phyloP scores from a whole-genome alignment of 1,284 basidiomycete species.

The Sparassis latifolia region DNA sequence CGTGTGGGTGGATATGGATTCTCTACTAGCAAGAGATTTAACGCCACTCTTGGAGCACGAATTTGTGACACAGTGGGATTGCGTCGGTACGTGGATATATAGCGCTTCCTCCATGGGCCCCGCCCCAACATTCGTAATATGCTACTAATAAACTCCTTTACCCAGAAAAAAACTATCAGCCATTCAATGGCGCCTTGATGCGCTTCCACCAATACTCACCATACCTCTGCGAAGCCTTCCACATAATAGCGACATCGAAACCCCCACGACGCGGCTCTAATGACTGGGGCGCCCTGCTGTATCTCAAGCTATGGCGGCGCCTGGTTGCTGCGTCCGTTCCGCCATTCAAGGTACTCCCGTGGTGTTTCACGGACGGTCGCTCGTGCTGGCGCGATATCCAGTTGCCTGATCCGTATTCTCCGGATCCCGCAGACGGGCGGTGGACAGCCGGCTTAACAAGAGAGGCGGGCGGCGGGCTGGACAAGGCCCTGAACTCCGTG shows the following conservation, averaged over 20 bases:
- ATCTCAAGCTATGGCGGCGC: conserved; percentile 81
- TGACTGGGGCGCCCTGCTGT: conserved; percentile 89
- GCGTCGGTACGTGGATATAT: conserved; percentile 58
- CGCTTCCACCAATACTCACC: conserved; percentile 84
- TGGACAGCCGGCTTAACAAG: conserved; percentile 50
- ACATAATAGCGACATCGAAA: conserved; percentile 74
- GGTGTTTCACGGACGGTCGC: conserved; percentile 86
- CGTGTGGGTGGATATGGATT: conserved; percentile 95
- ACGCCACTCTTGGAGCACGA: conserved; percentile 83
- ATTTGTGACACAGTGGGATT: conserved; percentile 95
- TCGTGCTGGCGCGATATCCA: conserved; percentile 88
- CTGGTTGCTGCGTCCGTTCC: conserved; percentile 66
- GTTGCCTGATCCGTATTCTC: conserved; percentile 81
- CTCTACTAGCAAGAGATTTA: conserved; percentile 78
- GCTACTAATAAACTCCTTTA: conserved; percentile 20
- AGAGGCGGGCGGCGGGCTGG: conserved; percentile 61
- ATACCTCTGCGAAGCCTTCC: conserved; percentile 92
- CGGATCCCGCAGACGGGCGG: conserved; percentile 51
- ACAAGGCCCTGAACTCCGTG: conserved; percentile 60
- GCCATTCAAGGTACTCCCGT: conserved; percentile 88
- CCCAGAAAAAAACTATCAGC: conserved; percentile 78
- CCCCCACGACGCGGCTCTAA: conserved; percentile 75
- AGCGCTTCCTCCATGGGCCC: neutral
- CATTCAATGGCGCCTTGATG: conserved; percentile 91
- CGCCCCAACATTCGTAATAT: neutral